Evolutionary conservation across 495 filamentous ascomycete genomes (phyloP), one percentile per base, ranked within the genome.

Genomic region (Polyplosphaeria fusca): DNA sequence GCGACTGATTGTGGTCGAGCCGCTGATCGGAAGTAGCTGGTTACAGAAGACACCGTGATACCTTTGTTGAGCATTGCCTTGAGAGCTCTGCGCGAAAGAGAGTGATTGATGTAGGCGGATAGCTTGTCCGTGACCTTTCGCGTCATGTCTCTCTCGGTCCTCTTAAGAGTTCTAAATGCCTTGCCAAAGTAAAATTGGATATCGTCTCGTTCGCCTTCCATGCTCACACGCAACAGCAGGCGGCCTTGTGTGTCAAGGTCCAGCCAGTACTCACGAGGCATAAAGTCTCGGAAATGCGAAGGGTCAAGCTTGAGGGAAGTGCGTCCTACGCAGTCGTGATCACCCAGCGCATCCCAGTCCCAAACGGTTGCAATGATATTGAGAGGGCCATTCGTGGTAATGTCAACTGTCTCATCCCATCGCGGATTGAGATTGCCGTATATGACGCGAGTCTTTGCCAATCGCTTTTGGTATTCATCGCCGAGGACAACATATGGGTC

Each of bases 101-200:
- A 89, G 39, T 90, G 81, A 64, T 88, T 90, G 73, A 99, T 99
- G 61, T 95, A 95, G 56, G 88, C 82, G 20, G 89, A 92, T n/a
- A 98, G 82, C 86, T 97, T 97, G 71, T 97, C 93, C 2, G 94
- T 97, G 63, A 97, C 94, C 70, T 90, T 91, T 52, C 93, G 84
- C 37, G 91, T 95, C 93, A 99, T 99, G 68, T 99, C 93, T 55
- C 91, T 80, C 71, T 97, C 93, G 0, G 91, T 94, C 52, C 93
- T 81, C 77, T 97, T 97, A 63, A 97, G 76, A 25, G 88, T 91
- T 47, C 93, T 80, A 75, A 99, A 97, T 35, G 92, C 88, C 74
- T 96, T 97, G 53, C 91, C 93, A 74, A 97, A 97, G 66, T 96
- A 93, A 68, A 99, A 99, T 63, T 95, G 89, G 59, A 99, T 97